Evolutionary conservation across 1,139 yeast species (phyloP).

Genomic region (Petasospora fabianii): DNA sequence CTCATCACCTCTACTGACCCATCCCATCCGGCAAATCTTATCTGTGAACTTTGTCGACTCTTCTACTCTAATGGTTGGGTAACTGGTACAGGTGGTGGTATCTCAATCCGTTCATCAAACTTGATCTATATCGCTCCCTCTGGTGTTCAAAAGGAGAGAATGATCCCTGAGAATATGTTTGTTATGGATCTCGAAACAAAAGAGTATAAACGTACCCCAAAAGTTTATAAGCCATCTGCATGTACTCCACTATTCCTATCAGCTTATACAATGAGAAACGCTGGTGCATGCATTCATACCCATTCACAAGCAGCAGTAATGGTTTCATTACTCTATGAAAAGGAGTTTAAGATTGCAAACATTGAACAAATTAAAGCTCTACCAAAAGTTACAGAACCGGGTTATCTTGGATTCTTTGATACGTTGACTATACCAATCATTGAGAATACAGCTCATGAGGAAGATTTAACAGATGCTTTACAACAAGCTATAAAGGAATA

Average conservation of each 20-base stretch:
- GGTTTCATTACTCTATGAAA: constrained; percentile 65
- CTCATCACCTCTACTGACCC: constrained; percentile 48
- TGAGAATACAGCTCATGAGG: constrained; percentile 87
- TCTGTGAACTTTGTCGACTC: constrained; percentile 74
- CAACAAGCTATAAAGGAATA: constrained; percentile 60
- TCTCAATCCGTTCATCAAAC: constrained; percentile 61
- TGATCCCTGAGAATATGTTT: constrained; percentile 79
- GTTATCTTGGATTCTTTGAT: constrained; percentile 69
- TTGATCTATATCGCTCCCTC: constrained; percentile 82
- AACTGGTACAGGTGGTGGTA: constrained; percentile 96
- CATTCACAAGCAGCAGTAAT: constrained; percentile 89
- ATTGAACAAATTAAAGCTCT: constrained; percentile 93
- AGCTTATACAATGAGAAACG: constrained; percentile 63
- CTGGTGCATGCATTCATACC: constrained; percentile 94
- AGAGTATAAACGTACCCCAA: constrained; percentile 59
- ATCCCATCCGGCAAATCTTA: constrained; percentile 77
- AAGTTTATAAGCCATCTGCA: constrained; percentile 77
- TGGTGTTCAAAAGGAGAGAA: constrained; percentile 90
- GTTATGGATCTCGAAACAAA: constrained; percentile 60
- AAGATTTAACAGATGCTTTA: constrained; percentile 69
- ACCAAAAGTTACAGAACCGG: constrained; percentile 49
- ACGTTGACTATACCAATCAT: constrained; percentile 82
- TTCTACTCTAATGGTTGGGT: constrained; percentile 88
- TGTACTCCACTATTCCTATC: constrained; percentile 88
- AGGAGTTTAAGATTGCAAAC: constrained; percentile 70